These are phyloP conservation scores for Candolleomyces eurysporus DNA, from an alignment of 768 basidiomycete species.

Conservation along the genomic window DNA sequence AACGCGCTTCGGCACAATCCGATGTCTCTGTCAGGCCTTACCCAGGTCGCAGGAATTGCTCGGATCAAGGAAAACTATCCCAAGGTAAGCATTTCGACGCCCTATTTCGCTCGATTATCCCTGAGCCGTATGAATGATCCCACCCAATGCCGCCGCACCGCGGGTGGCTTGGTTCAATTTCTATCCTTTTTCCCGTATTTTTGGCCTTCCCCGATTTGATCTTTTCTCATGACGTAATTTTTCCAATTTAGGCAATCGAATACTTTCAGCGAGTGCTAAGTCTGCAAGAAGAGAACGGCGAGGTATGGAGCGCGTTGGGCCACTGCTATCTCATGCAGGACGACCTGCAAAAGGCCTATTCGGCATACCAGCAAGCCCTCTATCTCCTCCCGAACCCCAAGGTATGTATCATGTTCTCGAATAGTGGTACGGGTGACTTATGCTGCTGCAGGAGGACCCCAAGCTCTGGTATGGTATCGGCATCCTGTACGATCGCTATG, in stretches of 20 bases:
- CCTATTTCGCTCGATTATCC: slow-evolving; percentile 24
- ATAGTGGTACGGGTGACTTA: slow-evolving; percentile 8
- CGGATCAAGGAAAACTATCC: slow-evolving; percentile 97
- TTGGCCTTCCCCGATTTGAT: slow-evolving; percentile 26
- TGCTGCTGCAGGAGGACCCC: slow-evolving; percentile 71
- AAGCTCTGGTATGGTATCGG: slow-evolving; percentile 99
- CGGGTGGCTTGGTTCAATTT: slow-evolving; percentile 22
- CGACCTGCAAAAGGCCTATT: slow-evolving; percentile 97
- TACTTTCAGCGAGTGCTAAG: slow-evolving; percentile 92
- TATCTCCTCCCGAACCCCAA: slow-evolving; percentile 96
- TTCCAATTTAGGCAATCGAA: slow-evolving; percentile 77
- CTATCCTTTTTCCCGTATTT: slow-evolving; percentile 18
- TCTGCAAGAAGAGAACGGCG: slow-evolving; percentile 94
- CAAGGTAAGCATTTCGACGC: slow-evolving; percentile 51
- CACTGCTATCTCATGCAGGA: slow-evolving; percentile 99
- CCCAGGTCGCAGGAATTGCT: slow-evolving; percentile 93
- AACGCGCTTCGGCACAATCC: slow-evolving; percentile 95
- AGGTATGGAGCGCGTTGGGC: slow-evolving; percentile 96
- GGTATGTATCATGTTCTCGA: slow-evolving; percentile 36
- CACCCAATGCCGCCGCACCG: slow-evolving; percentile 26
- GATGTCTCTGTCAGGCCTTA: slow-evolving; percentile 84
- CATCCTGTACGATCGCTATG: slow-evolving; percentile 97
- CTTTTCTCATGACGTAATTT: slow-evolving; percentile 37
- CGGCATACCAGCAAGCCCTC: slow-evolving; percentile 96
- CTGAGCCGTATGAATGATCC: slow-evolving; percentile 15